phyloP scores from a whole-genome alignment of 768 basidiomycete species.

The Gloeophyllum trabeum region DNA sequence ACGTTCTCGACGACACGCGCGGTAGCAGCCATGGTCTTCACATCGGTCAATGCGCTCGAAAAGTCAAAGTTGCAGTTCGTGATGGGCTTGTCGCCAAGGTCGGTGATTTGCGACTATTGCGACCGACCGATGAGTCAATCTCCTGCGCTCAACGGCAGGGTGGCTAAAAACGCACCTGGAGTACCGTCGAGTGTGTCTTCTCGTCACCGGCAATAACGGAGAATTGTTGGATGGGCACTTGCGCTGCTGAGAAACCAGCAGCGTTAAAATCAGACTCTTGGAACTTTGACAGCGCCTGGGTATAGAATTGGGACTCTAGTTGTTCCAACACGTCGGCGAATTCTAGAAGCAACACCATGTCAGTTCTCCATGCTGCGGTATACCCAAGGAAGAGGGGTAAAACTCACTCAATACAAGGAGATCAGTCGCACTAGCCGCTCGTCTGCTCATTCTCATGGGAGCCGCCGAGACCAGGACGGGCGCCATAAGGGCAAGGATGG shows the following conservation, averaged over 20 bases:
- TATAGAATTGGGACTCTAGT: constrained; percentile 61
- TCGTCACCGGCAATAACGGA: constrained; percentile 51
- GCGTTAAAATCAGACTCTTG: constrained; percentile 44
- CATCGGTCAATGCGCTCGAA: constrained; percentile 45
- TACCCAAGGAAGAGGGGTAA: constrained; percentile 9
- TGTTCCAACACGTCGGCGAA: constrained; percentile 72
- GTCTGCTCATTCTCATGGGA: constrained; percentile 34
- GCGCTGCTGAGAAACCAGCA: constrained; percentile 51
- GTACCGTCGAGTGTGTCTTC: constrained; percentile 38
- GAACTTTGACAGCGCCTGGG: constrained; percentile 56
- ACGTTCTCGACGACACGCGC: constrained; percentile 71
- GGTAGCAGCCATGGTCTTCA: constrained; percentile 54
- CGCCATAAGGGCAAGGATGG: constrained; percentile 27
- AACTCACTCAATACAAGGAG: constrained; percentile 46
- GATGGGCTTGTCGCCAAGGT: constrained; percentile 43
- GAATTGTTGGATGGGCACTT: constrained; percentile 52
- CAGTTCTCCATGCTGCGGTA: constrained; percentile 12
- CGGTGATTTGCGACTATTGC: constrained; percentile 31
- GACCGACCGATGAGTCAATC: constrained; percentile 1
- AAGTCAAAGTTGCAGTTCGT: constrained; percentile 62
- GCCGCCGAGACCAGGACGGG: constrained; percentile 37
- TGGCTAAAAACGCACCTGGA: constrained; percentile 33
- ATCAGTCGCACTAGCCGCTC: constrained; percentile 23
- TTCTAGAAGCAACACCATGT: constrained; percentile 30
- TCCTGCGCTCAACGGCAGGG: not conserved